Base-by-base conservation (phyloP, 345 rosid species). In the Combretum micranthum region DNA sequence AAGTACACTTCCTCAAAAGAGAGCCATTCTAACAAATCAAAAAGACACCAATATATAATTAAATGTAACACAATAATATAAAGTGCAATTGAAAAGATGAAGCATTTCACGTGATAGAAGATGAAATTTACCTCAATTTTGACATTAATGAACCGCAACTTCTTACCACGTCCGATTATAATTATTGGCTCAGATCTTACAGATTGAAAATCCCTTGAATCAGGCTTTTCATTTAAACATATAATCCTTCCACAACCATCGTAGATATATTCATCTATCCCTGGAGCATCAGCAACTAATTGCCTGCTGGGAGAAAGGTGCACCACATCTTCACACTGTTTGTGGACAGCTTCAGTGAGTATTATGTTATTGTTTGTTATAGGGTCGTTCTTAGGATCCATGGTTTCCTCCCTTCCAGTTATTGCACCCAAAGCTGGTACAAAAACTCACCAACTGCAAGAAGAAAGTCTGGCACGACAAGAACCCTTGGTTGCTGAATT, bases 381-480 rank as follows among this genome's bases (percentile, higher is more conserved):
- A 37, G 99, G 97, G 72, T 93, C 99, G 70, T 82, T 93, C 73
- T 71, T 85, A 49, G 97, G 92, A 75, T 93, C 97, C 85, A 79
- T 76, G 15, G 86, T 73, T 75, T 89, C 97, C 37, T 89, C 96
- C 71, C 97, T 85, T 64, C 97, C 97, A 37, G 96, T 93, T 52
- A 93, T 89, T 56, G 83, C 63, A 50, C 96, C 89, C 74, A 93
- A 63, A 56, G 92, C 76, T 53, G 97, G 99, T 67, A 93, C 96
- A 74, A 93, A 84, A 85, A 93, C 73, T 87, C 96, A 62, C 91
- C 92, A 60, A 93, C 80, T 16, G 92, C 88, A 50, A 89, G 90
- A 74, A 93, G 96, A 75, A 89, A 93, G 77, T 93, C 99, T 6
- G 95, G 99, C 61, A 87, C 99, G 58, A 83, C 96, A 76, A 93